Base-by-base conservation (phyloP, 2,329 filamentous ascomycete species). In the Monilinia vaccinii-corymbosi region DNA sequence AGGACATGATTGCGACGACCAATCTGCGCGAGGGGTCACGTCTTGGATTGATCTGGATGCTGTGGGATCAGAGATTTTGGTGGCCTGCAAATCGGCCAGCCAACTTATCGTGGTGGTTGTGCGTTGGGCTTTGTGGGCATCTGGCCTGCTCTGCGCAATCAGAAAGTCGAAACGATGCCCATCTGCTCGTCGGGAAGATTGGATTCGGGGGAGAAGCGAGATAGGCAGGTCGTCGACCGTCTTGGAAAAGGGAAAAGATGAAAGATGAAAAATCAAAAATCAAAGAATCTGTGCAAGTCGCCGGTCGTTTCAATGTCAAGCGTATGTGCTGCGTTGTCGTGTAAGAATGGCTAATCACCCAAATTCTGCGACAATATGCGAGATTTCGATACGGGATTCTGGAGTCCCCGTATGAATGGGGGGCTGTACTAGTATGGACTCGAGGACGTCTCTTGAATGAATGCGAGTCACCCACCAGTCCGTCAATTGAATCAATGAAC, bases 1-100 rank as follows among this genome's bases (percentile, higher is more conserved):
- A 87, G 60, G 84, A 86, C 84, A 87, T 87, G 6, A 60, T 66
- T 42, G 62, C 60, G 56, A 49, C 28, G 42, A 23, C 32, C 21
- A 56, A 48, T 40, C 40, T 32, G 18, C 51, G 42, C 47, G 44
- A 34, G 31, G 23, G 18, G 46, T 25, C 38, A 32, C 14, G 25
- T 32, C 28, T 14, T 31, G 11, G n/a, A 52, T 42, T 5, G 21
- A 58, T 13, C 38, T 40, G 46, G 25, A 52, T 32, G 34, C 16
- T n/a, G 10, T 13, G 18, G 28, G 14, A 28, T 28, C 3, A 50
- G 9, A n/a, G 31, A 58, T 9, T 7, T 38, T 42, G 18, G n/a
- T 8, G 45, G 16, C 23, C 21, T 14, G 36, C 47, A 47, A 52
- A 59, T 55, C 40, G 31, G 14, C 57, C 28, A 40, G 48, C 40